These are phyloP conservation scores for Phaffia rhodozyma DNA, from an alignment of 1,284 basidiomycete genomes.

Conservation along the genomic window DNA sequence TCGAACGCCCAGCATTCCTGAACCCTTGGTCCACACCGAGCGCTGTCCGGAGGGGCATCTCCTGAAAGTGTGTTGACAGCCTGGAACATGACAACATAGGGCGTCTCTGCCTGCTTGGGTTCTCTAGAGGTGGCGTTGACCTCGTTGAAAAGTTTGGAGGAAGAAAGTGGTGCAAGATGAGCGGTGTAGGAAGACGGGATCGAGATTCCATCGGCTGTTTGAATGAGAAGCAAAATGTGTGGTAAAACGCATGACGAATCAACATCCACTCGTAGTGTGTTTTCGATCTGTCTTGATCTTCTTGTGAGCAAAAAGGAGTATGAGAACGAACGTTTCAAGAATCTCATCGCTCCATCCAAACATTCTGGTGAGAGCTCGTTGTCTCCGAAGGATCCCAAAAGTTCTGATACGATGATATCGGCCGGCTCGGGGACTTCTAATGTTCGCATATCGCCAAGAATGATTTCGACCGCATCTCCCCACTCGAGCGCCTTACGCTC, in stretches of 20 bases:
- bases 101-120: slow-evolving; percentile 66
- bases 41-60: slow-evolving; percentile 40
- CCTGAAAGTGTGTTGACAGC: slow-evolving; percentile 78
- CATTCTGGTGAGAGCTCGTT: slow-evolving; percentile 98
- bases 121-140: slow-evolving; percentile 40
- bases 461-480: slow-evolving; percentile 63
- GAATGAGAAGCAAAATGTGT: not conserved
- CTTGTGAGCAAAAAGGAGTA: slow-evolving; percentile 19
- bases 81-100: slow-evolving; percentile 97
- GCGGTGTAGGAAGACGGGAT: slow-evolving; percentile 95
- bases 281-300: slow-evolving; percentile 11
- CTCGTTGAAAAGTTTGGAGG: slow-evolving; percentile 80
- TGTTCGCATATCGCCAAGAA: slow-evolving; percentile 88
- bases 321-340: slow-evolving; percentile 59
- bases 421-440: slow-evolving; percentile 68
- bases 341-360: slow-evolving; percentile 85
- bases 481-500: slow-evolving; percentile 68
- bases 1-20: slow-evolving; percentile 98
- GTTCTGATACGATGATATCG: slow-evolving; percentile 90
- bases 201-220: slow-evolving; percentile 72
- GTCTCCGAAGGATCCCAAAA: slow-evolving; percentile 94
- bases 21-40: slow-evolving; percentile 62
- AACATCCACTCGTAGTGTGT: slow-evolving; percentile 19
- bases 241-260: slow-evolving; percentile 21
- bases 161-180: slow-evolving; percentile 83